A percentile compares a stretch with the other conserved stretches of the same genome.
Conservation (phyloP, 2,329 filamentous ascomycete genomes). For the Aquanectria penicillioides region DNA sequence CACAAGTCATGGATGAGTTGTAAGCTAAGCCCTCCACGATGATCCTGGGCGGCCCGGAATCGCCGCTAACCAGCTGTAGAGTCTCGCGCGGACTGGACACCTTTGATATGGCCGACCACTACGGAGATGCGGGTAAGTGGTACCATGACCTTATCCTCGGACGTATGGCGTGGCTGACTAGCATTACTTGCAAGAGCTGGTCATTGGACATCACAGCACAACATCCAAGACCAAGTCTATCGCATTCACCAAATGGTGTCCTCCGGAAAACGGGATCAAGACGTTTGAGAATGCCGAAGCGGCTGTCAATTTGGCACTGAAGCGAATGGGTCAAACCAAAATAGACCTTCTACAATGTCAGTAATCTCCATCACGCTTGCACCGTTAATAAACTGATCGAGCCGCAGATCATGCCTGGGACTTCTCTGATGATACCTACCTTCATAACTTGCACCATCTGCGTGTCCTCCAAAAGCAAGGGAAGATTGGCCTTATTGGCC, state of each 20-base stretch:
- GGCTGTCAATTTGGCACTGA: neutral
- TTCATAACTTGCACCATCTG: slow-evolving; percentile 2
- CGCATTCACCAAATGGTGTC: slow-evolving; percentile 4
- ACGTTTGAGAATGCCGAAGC: neutral
- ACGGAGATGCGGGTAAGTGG: neutral
- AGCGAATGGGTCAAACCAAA: neutral
- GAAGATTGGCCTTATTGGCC: neutral
- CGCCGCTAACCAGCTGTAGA: neutral
- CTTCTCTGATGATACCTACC: slow-evolving; percentile 5
- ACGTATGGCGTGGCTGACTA: neutral
- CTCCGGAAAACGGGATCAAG: neutral
- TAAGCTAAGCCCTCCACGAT: neutral
- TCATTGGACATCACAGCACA: neutral
- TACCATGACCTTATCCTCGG: neutral
- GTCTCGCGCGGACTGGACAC: neutral
- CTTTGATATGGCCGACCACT: slow-evolving; percentile 6
- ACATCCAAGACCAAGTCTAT: neutral
- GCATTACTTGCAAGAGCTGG: neutral
- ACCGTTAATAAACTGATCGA: neutral
- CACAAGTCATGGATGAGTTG: neutral
- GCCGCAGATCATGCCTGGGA: slow-evolving; percentile 4
- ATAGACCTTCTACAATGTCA: neutral
- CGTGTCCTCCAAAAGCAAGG: slow-evolving; percentile 1
- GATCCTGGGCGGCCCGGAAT: neutral
- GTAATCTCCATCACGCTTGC: neutral